Percentiles rank a stretch among this genome's conserved stretches.
Conservation (phyloP, 208 protist genomes). For the Cochliopodium minus region DNA sequence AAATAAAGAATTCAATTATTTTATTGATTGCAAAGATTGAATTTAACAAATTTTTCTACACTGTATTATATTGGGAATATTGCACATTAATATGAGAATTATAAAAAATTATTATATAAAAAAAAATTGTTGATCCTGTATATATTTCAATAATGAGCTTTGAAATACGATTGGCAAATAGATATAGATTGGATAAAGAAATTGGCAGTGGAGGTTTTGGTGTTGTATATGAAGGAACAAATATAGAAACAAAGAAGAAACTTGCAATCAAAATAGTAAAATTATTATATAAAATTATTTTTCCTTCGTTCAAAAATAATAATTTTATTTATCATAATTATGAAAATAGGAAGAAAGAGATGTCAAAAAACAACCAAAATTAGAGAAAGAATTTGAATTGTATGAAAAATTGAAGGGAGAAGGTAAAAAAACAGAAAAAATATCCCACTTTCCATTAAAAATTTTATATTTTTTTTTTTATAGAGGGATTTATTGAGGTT, state of each 20-base stretch:
- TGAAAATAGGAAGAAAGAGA: too few relatives aligned
- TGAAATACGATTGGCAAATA: conserved; percentile 59
- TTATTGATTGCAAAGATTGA: too few relatives aligned
- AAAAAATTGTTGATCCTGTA: too few relatives aligned
- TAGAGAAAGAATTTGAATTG: conserved; percentile 1
- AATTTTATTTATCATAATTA: too few relatives aligned
- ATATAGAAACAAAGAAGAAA: conserved; percentile 47
- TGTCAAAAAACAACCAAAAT: too few relatives aligned
- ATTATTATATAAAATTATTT: background rate
- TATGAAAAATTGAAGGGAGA: background rate
- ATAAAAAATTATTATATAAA: too few relatives aligned
- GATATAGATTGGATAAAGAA: conserved; percentile 82
- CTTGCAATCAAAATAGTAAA: conserved; percentile 63
- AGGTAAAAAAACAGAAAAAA: conserved; percentile 2
- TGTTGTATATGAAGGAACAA: conserved; percentile 75
- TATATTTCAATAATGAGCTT: too few relatives aligned
- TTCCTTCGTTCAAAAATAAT: background rate
- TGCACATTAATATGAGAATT: too few relatives aligned
- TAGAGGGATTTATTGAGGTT: background rate
- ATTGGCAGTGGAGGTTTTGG: conserved; percentile 94
- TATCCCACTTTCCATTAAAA: conserved; percentile 42
- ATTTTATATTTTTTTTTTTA: conserved; percentile 29
- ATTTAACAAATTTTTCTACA: too few relatives aligned
- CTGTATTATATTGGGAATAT: too few relatives aligned
- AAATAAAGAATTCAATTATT: too few relatives aligned